A percentile compares a stretch with the other conserved stretches of the same genome.
These are phyloP conservation scores for Euryodendron excelsum DNA, from an alignment of 148 eudicot genomes.

Conservation along the genomic window DNA sequence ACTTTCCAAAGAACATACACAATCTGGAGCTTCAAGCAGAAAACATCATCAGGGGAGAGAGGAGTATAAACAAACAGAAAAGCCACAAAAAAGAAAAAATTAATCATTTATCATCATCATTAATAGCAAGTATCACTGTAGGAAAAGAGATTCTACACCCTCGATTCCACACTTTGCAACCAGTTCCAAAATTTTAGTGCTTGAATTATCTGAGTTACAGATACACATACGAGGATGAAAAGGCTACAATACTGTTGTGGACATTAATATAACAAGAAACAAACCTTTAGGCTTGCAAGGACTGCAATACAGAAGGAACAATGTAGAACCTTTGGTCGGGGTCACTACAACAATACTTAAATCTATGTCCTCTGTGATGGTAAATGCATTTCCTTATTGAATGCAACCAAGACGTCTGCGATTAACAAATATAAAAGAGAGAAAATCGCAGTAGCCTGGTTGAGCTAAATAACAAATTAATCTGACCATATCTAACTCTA, in stretches of 20 bases:
- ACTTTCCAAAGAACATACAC: too few species aligned
- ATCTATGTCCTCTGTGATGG: background rate
- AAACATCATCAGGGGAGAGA: too few species aligned
- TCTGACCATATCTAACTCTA: slow-evolving; percentile 2
- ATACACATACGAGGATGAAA: slow-evolving; percentile 4
- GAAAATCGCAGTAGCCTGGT: slow-evolving; percentile 46
- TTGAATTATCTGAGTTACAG: background rate
- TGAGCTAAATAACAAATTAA: slow-evolving; percentile 28
- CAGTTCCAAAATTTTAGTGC: background rate
- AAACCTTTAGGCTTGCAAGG: background rate
- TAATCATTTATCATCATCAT: too few species aligned
- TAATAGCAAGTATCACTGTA: background rate
- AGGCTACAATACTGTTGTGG: background rate
- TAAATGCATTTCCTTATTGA: slow-evolving; percentile 25
- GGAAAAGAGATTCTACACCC: background rate
- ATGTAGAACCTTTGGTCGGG: background rate
- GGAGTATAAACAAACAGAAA: too few species aligned
- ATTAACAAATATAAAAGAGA: slow-evolving; percentile 36
- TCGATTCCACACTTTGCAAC: too few species aligned
- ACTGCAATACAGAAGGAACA: background rate
- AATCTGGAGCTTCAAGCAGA: too few species aligned
- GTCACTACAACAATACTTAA: background rate
- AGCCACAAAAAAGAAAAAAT: too few species aligned
- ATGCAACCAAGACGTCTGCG: slow-evolving; percentile 39
- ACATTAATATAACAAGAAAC: background rate